Base-by-base conservation (phyloP, 495 filamentous ascomycete species). In the Glonium stellatum region DNA sequence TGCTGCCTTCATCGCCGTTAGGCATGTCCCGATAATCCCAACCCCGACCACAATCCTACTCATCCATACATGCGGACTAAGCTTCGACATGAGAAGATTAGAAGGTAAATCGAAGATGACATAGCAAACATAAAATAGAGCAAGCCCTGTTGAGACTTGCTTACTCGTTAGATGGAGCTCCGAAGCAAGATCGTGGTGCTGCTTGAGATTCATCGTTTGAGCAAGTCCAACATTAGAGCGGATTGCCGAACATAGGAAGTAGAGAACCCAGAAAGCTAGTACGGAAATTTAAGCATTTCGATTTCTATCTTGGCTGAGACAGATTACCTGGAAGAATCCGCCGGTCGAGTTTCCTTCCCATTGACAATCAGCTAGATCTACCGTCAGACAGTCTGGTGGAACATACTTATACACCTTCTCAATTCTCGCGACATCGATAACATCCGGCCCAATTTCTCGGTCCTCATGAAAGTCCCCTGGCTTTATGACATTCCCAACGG, bases 1-100 rank as follows among this genome's bases (percentile, higher is more conserved):
- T 35, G 85, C 87, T 51, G 83, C 81, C 68, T 83, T 83, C 71
- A 95, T 88, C 8, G 86, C 87, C 2, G 89, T 80, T 76, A 95
- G 88, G 63, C 89, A 93, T 53, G 80, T 79, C 0, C 90, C 91
- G 51, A 93, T 87, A 42, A 95, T 72, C 6, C 91, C 90, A 15
- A 95, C 90, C 39, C 88, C 87, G 50, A 93, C 79, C 46, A 95
- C 90, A 67, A 96, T 95, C 54, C 91, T 81, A 58, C 88, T 87
- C 90, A 96, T 92, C 90, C 91, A 96, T 5, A 90, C 83, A 54
- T 89, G 86, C 1, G 91, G 91, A 60, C 87, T 88, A 3, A 96
- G 75, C 42, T 79, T 82, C 52, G 86, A 89, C 90, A 96, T 96
- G 67, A 92, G 76, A 64, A 97, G 77, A 70, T 96, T 96, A 5